Base-by-base conservation (phyloP, 495 filamentous ascomycete genomes). In the Achaetomiella virescens region DNA sequence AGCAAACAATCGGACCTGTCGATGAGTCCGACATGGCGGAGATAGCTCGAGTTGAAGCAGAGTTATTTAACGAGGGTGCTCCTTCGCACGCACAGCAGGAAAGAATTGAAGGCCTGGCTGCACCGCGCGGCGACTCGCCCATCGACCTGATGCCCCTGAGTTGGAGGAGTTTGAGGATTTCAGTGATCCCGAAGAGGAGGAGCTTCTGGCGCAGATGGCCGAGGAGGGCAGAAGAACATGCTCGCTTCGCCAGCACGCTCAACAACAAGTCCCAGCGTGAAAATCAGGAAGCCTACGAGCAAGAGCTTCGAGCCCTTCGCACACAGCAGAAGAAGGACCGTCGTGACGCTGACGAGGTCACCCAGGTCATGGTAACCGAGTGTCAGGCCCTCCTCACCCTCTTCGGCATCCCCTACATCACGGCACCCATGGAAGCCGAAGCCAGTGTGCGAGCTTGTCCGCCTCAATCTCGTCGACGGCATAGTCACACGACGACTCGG, bases 391-490 rank as follows among this genome's bases (percentile, higher is more conserved):
- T 98, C 0, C 83, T 98, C 44, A 78, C 78, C 17, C 84, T 95
- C 37, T 98, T 98, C 68, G 93, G 93, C 15, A 78, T 98, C 21
- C 93, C 93, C 0, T 98, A 97, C 68, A 86, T 98, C 62, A 97
- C 92, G 0, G 93, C 93, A 0, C 93, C 93, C 1, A 96, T 97
- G 93, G 93, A 98, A 80, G 93, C 93, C 8, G 93, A 98, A 78
- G 93, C 93, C 93, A 98, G 65, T 98, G 93, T 65, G 93, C 21
- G 88, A 96, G 67, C 80, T 98, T 6, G 91, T 97, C 3, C 72
- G 71, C 1, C 75, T 97, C 6, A 87, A 88, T 0, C 79, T 98
- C 3, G 93, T 98, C 21, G 93, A 98, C 66, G 93, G 93, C 10
- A 95, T 97, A 60, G 91, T 98, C n/a, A 98, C 93, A n/a, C 0